Conservation (phyloP, 306 rosid species). For the Sicyos edulis region DNA sequence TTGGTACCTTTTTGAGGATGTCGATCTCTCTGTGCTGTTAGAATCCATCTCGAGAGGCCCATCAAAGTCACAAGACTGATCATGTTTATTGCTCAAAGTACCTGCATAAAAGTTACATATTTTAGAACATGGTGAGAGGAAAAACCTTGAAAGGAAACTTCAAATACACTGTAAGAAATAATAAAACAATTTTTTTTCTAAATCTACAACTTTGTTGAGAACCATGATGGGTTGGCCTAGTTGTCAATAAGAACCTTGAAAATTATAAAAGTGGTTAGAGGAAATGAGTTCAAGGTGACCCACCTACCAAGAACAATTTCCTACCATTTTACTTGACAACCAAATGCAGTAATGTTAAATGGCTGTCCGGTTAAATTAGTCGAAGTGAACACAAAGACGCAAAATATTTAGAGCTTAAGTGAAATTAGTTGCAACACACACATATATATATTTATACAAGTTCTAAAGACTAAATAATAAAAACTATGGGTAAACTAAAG, state of each 20-base stretch:
- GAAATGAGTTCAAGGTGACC: too few relatives aligned
- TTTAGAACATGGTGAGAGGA: neutral
- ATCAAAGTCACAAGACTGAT: neutral
- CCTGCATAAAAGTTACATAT: neutral
- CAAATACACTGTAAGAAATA: neutral
- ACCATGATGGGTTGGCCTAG: too few relatives aligned
- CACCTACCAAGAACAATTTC: too few relatives aligned
- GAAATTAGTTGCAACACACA: neutral
- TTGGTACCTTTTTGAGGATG: constrained; percentile 2
- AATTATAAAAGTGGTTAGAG: too few relatives aligned
- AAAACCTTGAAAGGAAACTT: constrained; percentile 4
- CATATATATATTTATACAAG: neutral
- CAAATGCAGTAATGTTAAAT: too few relatives aligned
- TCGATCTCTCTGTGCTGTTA: neutral
- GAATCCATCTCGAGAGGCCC: constrained; percentile 1
- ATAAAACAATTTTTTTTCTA: neutral
- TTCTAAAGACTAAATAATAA: neutral
- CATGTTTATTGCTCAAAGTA: constrained; percentile 8
- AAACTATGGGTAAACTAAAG: neutral
- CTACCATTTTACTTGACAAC: too few relatives aligned
- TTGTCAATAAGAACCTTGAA: too few relatives aligned
- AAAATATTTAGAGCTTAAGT: constrained; percentile 9
- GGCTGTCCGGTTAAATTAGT: too few relatives aligned
- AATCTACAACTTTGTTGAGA: neutral
- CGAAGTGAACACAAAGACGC: neutral